Evolutionary conservation across 768 basidiomycete genomes (phyloP).

Genomic region (Pleurotus cornucopiae): DNA sequence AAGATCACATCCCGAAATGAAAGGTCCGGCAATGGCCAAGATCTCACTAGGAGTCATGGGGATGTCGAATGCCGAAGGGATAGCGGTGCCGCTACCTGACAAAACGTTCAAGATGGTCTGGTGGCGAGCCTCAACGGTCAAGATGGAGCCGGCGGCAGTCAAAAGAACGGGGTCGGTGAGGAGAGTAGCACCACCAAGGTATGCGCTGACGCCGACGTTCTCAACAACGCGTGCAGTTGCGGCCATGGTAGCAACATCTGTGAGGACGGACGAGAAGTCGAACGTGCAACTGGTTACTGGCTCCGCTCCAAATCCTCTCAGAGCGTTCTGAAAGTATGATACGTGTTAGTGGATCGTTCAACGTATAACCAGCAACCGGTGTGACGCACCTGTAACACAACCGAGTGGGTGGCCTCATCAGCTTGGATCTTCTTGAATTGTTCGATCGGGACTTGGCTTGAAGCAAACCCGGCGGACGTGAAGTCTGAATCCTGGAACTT

Average conservation of each 20-base stretch:
- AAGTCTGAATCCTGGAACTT: conserved; percentile 69
- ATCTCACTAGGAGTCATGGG: conserved; percentile 67
- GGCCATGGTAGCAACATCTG: conserved; percentile 66
- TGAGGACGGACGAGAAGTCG: conserved; percentile 60
- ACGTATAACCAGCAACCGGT: neutral
- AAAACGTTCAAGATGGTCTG: conserved; percentile 74
- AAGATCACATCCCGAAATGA: conserved; percentile 67
- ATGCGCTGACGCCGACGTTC: conserved; percentile 70
- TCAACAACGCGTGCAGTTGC: conserved; percentile 72
- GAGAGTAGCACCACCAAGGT: conserved; percentile 69
- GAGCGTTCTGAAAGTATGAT: conserved; percentile 29
- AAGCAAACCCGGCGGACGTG: conserved; percentile 57
- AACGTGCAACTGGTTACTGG: conserved; percentile 62
- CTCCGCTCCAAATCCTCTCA: conserved; percentile 49
- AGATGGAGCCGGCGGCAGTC: conserved; percentile 65
- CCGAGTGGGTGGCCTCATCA: conserved; percentile 62
- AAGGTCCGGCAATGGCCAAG: conserved; percentile 61
- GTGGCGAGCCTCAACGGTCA: conserved; percentile 83
- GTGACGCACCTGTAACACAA: conserved; percentile 41
- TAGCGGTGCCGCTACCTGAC: conserved; percentile 48
- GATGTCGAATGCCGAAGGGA: conserved; percentile 72
- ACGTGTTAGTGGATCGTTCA: neutral
- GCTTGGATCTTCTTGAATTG: conserved; percentile 54
- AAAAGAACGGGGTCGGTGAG: conserved; percentile 57
- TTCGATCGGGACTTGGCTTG: conserved; percentile 49